Evolutionary conservation across 352 stramenopile species (phyloP).

Genomic region (Phytophthora megakarya): DNA sequence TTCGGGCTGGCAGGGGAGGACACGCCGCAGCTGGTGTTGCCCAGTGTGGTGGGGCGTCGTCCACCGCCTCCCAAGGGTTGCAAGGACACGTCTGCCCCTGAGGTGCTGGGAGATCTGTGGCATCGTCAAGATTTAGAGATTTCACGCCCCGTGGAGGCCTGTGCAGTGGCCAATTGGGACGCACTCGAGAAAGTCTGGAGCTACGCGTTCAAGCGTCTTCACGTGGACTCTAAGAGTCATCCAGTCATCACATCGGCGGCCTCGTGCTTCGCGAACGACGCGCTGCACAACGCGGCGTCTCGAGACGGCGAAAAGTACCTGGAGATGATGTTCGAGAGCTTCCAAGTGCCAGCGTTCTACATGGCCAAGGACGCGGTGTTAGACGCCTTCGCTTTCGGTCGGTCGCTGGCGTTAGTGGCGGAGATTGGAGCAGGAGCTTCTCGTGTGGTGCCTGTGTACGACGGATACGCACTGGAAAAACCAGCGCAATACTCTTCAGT

Average conservation of each 20-base stretch:
- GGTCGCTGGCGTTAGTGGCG: conserved; percentile 85
- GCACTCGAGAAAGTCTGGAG: conserved; percentile 85
- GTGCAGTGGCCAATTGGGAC: conserved; percentile 82
- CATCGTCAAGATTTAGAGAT: conserved; percentile 65
- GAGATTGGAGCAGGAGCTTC: conserved; percentile 89
- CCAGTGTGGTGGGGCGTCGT: conserved; percentile 65
- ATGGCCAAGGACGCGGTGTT: conserved; percentile 90
- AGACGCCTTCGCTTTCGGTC: conserved; percentile 90
- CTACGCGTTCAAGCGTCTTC: conserved; percentile 73
- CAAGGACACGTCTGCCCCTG: conserved; percentile 9
- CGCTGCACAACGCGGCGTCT: conserved; percentile 54
- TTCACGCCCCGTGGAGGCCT: conserved; percentile 56
- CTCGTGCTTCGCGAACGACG: conserved; percentile 78
- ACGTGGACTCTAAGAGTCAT: conserved; percentile 69
- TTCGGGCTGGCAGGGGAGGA: conserved; percentile 96
- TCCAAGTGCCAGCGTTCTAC: conserved; percentile 89
- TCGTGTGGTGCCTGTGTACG: conserved; percentile 89
- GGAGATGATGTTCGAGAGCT: conserved; percentile 94
- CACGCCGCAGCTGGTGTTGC: conserved; percentile 89
- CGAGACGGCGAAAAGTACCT: conserved; percentile 81
- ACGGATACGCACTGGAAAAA: conserved; percentile 88
- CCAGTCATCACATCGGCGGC: conserved; percentile 78
- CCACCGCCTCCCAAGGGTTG: conserved; percentile 22
- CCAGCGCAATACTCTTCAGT: conserved; percentile 78
- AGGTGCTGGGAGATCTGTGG: conserved; percentile 61